These are phyloP conservation scores for Logfia minima DNA, from an alignment of 129 eudicot genomes.

Conservation along the genomic window DNA sequence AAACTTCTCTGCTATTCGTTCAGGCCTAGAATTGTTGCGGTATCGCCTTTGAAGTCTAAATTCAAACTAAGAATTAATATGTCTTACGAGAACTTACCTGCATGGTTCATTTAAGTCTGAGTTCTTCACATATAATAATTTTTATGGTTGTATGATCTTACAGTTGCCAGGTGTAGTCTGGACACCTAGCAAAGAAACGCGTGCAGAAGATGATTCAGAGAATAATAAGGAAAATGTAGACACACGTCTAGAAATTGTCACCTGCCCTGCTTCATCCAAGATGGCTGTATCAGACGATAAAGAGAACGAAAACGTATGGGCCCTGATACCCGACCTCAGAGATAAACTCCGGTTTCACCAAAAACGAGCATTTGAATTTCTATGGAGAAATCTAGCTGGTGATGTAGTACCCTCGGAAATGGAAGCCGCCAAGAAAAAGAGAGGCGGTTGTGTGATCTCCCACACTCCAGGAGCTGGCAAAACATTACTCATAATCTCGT, in stretches of 20 bases:
- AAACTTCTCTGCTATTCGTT: background rate
- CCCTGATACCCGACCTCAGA: constrained; percentile 80
- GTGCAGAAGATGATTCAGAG: constrained; percentile 52
- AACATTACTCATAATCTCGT: constrained; percentile 83
- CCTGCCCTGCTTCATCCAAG: constrained; percentile 60
- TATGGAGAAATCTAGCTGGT: constrained; percentile 96
- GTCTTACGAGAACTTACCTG: too few species aligned
- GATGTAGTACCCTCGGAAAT: constrained; percentile 65
- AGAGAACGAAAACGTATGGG: constrained; percentile 79
- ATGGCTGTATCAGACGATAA: constrained; percentile 46
- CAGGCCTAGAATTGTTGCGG: too few species aligned
- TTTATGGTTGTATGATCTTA: constrained; percentile 17
- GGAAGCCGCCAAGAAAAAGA: constrained; percentile 54
- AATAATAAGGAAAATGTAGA: constrained; percentile 41
- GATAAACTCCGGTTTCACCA: constrained; percentile 78
- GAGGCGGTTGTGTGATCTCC: constrained; percentile 98
- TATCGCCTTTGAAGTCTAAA: too few species aligned
- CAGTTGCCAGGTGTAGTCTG: constrained; percentile 54
- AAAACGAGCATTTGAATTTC: constrained; percentile 84
- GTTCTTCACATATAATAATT: background rate
- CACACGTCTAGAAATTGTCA: constrained; percentile 44
- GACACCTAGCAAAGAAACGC: constrained; percentile 51
- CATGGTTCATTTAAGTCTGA: constrained; percentile 3
- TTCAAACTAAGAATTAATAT: too few species aligned
- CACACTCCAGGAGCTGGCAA: constrained; percentile 99